Evolutionary conservation across 345 rosid species (phyloP).

Genomic region (Pistacia atlantica): DNA sequence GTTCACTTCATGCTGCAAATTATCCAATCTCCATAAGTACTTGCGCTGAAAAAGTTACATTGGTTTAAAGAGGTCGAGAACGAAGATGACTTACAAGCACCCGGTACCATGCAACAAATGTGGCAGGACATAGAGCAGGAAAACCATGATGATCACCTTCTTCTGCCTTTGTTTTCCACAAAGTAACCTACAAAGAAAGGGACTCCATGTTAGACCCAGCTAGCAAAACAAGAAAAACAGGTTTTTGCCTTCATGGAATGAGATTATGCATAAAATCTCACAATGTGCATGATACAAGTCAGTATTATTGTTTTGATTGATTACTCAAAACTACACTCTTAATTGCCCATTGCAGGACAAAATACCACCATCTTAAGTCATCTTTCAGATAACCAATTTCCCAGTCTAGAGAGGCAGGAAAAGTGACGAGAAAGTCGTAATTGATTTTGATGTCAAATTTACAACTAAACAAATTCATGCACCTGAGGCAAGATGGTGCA

Average conservation of each 20-base stretch:
- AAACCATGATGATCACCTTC: constrained; percentile 55
- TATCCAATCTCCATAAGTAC: constrained; percentile 23
- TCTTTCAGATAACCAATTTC: background rate
- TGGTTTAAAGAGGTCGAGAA: background rate
- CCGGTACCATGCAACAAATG: constrained; percentile 72
- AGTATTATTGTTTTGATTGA: background rate
- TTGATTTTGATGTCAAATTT: constrained; percentile 3
- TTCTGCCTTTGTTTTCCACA: constrained; percentile 36
- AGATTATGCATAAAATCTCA: background rate
- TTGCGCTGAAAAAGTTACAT: constrained; percentile 2
- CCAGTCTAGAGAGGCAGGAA: background rate
- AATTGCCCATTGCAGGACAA: background rate
- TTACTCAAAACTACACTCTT: background rate
- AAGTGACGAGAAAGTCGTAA: background rate
- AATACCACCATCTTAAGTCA: background rate
- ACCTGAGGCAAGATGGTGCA: constrained; percentile 77
- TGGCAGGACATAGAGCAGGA: constrained; percentile 61
- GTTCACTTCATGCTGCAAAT: constrained; percentile 79
- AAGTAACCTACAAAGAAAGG: constrained; percentile 46
- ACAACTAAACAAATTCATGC: constrained; percentile 7
- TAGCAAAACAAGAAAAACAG: constrained; percentile 12
- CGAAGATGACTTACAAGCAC: constrained; percentile 57
- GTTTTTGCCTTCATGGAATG: background rate
- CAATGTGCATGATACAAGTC: background rate
- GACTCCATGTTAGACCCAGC: background rate